These are phyloP conservation scores for Dalbergia cultrata DNA, from an alignment of 306 rosid species.

Conservation along the genomic window DNA sequence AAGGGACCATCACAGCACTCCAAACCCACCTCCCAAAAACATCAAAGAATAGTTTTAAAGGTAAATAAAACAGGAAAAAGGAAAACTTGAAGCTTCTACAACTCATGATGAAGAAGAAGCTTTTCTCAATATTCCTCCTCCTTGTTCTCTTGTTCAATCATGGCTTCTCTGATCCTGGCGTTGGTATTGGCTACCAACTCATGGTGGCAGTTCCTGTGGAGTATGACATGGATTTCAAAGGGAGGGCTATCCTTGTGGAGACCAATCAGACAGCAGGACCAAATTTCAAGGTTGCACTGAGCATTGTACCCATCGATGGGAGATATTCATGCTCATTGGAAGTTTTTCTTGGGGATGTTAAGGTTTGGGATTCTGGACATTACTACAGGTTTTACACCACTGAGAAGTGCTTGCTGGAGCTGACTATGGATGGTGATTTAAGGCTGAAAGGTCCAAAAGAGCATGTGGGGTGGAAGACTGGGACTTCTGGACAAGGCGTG, in stretches of 20 bases:
- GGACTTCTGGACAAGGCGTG: conserved; percentile 91
- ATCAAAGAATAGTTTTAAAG: conserved; percentile 29
- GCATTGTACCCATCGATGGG: conserved; percentile 64
- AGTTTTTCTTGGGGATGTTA: conserved; percentile 85
- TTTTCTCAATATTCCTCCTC: conserved; percentile 48
- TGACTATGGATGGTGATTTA: conserved; percentile 80
- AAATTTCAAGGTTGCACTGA: conserved; percentile 71
- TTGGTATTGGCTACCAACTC: conserved; percentile 58
- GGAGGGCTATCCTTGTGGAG: conserved; percentile 70
- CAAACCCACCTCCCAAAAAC: conserved; percentile 53
- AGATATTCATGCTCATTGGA: conserved; percentile 77
- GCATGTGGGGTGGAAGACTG: conserved; percentile 87
- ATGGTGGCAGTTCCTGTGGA: conserved; percentile 65
- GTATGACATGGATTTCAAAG: conserved; percentile 63
- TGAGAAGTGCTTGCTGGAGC: conserved; percentile 70
- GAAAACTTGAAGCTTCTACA: conserved; percentile 12
- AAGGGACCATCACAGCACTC: conserved; percentile 29
- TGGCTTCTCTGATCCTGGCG: conserved; percentile 59
- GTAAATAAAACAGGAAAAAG: conserved; percentile 11
- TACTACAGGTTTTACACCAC: conserved; percentile 67
- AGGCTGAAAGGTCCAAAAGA: conserved; percentile 73
- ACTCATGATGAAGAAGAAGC: conserved; percentile 59
- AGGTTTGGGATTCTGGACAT: conserved; percentile 91
- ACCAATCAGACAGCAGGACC: conserved; percentile 53
- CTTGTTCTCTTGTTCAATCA: conserved; percentile 54